phyloP scores from a whole-genome alignment of 139 green algal genomes.

The Chlamydomonas applanata region DNA sequence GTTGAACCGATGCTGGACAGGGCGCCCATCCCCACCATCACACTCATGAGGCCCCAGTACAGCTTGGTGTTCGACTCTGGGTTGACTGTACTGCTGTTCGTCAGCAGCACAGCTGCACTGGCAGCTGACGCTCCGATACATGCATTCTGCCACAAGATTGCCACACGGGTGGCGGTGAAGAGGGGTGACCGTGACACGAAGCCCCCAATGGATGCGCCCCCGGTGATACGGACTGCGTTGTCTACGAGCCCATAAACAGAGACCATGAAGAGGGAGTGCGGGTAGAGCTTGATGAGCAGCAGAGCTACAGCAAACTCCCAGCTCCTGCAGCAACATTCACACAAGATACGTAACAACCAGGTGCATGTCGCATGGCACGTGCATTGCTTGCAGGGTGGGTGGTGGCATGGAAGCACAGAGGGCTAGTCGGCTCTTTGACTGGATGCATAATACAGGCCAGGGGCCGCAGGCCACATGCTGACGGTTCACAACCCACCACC shows the following conservation, averaged over 20 bases:
- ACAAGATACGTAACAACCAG: no score
- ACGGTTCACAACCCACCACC: no score
- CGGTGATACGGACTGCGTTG: conserved; percentile 30
- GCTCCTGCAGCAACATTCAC: conserved; percentile 54
- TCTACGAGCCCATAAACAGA: conserved; percentile 62
- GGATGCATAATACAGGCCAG: no score
- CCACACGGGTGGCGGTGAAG: not conserved
- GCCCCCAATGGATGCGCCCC: conserved; percentile 33
- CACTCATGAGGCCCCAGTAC: conserved; percentile 43
- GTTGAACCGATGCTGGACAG: conserved; percentile 53
- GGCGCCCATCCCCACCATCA: conserved; percentile 40
- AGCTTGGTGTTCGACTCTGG: not conserved
- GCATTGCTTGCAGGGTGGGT: no score
- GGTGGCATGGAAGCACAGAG: no score
- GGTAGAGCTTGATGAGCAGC: conserved; percentile 60
- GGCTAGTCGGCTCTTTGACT: no score
- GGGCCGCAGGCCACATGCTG: no score
- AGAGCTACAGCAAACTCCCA: conserved; percentile 70
- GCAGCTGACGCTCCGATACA: conserved; percentile 47
- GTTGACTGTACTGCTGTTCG: not conserved
- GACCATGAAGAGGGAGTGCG: conserved; percentile 52
- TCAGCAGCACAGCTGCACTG: conserved; percentile 36
- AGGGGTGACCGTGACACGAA: conserved; percentile 44
- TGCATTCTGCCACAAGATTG: conserved; percentile 47
- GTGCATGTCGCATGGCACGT: no score